Evolutionary conservation across 2,329 filamentous ascomycete genomes (phyloP), one percentile per base, ranked within the genome.

Genomic region (Ophiostoma sp.): DNA sequence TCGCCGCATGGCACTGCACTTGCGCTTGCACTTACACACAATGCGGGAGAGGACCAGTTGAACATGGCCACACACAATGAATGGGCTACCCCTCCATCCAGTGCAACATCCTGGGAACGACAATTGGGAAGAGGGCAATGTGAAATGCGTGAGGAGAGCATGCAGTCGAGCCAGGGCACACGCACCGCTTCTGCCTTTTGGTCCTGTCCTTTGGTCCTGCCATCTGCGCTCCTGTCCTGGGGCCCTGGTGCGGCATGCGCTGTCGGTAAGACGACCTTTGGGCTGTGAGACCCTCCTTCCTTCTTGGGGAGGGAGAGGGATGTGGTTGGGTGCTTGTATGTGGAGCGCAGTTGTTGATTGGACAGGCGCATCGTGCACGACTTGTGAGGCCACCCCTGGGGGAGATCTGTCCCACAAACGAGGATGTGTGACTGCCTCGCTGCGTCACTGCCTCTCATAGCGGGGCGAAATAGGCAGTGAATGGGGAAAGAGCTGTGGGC

Each of bases 251-350:
- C 22, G 12, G 42, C 39, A 48, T 68, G 63, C 63, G 63, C 33
- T 45, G 63, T 68, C 63, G 42, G 63, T 68, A 48, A 68, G 63
- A 68, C 63, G 63, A 68, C 63, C 63, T 68, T 31, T 48, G 63
- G 22, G 12, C 63, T 25, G 63, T 68, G 42, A 50, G 63, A 68
- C 39, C 42, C 39, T 64, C 59, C 59, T 25, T 64, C 33, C 59
- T 64, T 1, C 39, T 50, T 66, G 15, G n/a, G 61, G 36, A 36
- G 57, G 15, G 59, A 25, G 28, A 33, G 11, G 50, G 22, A 28
- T 25, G 59, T 25, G 19, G 19, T 25, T 33, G 17, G 28, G 15
- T 59, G 55, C 5, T 33, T 63, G 31, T 25, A 63, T 33, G 22
- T 15, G 28, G 36, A 42, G 66, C 42, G 45, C 45, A 45, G 45